Evolutionary conservation across 208 protist genomes (phyloP).

Genomic region (Zelonia costaricensis): DNA sequence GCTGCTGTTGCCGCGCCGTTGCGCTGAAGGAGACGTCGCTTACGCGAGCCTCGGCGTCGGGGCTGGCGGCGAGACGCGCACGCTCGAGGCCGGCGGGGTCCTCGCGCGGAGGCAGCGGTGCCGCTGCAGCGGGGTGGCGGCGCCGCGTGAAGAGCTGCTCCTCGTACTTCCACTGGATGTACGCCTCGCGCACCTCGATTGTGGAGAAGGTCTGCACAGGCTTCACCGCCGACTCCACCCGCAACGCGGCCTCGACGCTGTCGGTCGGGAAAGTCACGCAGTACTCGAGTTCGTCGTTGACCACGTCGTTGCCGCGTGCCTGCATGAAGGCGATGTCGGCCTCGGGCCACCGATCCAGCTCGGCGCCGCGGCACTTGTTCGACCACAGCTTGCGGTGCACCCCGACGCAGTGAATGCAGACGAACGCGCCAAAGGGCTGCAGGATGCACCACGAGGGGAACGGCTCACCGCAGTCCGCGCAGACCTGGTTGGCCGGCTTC

Average conservation of each 20-base stretch:
- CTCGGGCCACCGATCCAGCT: constrained; percentile 65
- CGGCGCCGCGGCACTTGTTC: constrained; percentile 59
- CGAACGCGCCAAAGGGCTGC: constrained; percentile 69
- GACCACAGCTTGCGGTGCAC: constrained; percentile 79
- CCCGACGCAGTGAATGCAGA: constrained; percentile 78
- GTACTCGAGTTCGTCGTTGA: constrained; percentile 75
- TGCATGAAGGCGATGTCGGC: constrained; percentile 62
- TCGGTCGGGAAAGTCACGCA: constrained; percentile 31
- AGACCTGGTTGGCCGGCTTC: constrained; percentile 41
- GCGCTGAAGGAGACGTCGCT: background rate
- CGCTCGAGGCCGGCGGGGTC: constrained; percentile 29
- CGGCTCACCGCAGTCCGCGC: constrained; percentile 60
- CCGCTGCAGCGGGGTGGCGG: constrained; percentile 19
- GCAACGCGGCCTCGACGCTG: constrained; percentile 31
- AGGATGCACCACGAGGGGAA: constrained; percentile 71
- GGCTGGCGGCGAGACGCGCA: background rate
- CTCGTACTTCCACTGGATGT: constrained; percentile 67
- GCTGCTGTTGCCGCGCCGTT: background rate
- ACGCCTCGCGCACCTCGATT: constrained; percentile 45
- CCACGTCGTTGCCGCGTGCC: constrained; percentile 48
- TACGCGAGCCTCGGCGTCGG: constrained; percentile 1
- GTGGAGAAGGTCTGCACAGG: constrained; percentile 33
- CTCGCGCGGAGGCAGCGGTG: constrained; percentile 8
- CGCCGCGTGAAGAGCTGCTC: constrained; percentile 49
- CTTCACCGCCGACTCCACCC: constrained; percentile 29